phyloP scores from a whole-genome alignment of 2,329 filamentous ascomycete genomes.

The Basipetospora chlamydospora region DNA sequence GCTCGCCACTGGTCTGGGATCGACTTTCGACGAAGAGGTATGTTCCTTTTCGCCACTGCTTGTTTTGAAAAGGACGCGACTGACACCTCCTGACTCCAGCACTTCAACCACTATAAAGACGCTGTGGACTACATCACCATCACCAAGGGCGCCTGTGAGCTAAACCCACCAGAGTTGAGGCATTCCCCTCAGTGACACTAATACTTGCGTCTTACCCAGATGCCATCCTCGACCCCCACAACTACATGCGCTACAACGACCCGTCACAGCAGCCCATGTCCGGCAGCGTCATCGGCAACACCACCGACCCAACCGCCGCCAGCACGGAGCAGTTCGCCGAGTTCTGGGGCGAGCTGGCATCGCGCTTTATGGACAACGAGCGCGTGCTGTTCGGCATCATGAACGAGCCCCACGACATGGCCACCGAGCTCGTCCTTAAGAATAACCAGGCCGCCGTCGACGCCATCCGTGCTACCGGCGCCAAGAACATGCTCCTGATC shows the following conservation, averaged over 20 bases:
- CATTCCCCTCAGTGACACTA: no score
- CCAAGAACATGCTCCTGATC: conserved; percentile 35
- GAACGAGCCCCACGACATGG: conserved; percentile 53
- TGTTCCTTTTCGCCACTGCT: background rate
- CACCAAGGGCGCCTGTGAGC: conserved; percentile 3
- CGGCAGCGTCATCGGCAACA: conserved; percentile 27
- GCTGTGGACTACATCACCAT: conserved; percentile 18
- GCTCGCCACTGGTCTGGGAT: conserved; percentile 16
- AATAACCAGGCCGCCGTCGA: conserved; percentile 52
- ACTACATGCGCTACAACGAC: conserved; percentile 40
- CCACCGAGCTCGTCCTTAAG: conserved; percentile 40
- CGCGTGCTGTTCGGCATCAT: conserved; percentile 51
- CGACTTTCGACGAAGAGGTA: conserved; percentile 3
- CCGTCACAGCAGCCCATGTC: conserved; percentile 5
- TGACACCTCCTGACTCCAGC: no score
- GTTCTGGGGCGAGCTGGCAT: conserved; percentile 44
- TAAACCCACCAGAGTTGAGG: no score
- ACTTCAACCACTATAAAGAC: conserved; percentile 26
- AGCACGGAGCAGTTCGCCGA: conserved; percentile 32
- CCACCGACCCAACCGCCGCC: conserved; percentile 17
- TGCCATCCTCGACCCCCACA: conserved; percentile 46
- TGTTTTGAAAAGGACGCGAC: background rate
- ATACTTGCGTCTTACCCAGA: conserved; percentile 18
- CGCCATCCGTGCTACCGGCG: conserved; percentile 44
- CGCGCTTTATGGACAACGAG: conserved; percentile 34